Percentiles rank a stretch among this genome's conserved stretches.
Evolutionary conservation across 129 eudicot genomes (phyloP).

Genomic region (Smallanthus sonchifolius): DNA sequence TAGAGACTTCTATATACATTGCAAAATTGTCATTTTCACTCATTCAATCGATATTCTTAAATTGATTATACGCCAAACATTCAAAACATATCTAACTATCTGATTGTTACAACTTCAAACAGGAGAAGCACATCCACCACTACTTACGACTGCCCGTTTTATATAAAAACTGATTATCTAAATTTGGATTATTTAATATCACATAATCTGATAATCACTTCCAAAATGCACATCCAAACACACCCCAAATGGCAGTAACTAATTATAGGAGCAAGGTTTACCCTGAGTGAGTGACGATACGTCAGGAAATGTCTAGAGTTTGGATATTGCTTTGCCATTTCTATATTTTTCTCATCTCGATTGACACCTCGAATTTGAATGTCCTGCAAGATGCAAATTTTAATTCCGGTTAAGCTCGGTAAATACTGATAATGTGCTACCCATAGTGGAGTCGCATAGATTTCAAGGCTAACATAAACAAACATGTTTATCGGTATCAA

Average conservation of each 20-base stretch:
- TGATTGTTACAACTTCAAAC: not conserved
- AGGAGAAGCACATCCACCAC: not conserved
- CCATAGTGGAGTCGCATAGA: constrained; percentile 19
- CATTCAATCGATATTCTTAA: not conserved
- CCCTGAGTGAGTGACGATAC: constrained; percentile 95
- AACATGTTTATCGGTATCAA: constrained; percentile 80
- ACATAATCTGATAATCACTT: not conserved
- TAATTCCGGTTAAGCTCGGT: not conserved
- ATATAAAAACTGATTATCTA: not conserved
- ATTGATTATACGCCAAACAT: not conserved
- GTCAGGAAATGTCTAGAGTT: constrained; percentile 92
- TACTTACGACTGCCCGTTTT: not conserved
- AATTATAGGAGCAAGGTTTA: constrained; percentile 23
- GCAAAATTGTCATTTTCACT: not conserved
- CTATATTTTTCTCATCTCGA: constrained; percentile 77
- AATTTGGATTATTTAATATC: not conserved
- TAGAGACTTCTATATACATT: not conserved
- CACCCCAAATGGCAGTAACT: not conserved
- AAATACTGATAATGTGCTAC: not conserved
- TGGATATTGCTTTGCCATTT: constrained; percentile 76
- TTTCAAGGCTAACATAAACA: constrained; percentile 23
- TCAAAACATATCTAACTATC: not conserved
- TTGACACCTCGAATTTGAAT: constrained; percentile 97
- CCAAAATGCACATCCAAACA: not conserved
- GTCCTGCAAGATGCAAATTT: constrained; percentile 47